A percentile compares a stretch with the other conserved stretches of the same genome.
phyloP scores from a whole-genome alignment of 1,284 basidiomycete species.

The Xerocomus minutiporus region DNA sequence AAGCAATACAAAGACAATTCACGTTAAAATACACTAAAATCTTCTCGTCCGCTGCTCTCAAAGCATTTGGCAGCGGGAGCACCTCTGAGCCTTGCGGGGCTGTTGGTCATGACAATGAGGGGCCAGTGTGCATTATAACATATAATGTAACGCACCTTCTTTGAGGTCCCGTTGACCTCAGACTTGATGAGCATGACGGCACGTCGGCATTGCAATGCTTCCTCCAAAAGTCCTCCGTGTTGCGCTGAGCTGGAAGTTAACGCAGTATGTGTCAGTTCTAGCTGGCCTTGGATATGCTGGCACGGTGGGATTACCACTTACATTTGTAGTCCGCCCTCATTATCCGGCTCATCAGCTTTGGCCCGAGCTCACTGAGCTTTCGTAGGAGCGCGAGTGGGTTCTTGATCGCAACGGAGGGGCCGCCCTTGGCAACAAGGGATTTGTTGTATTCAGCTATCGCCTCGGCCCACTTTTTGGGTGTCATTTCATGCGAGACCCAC shows the following conservation, averaged over 20 bases:
- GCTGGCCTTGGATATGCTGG: too few relatives aligned
- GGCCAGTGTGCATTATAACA: too few relatives aligned
- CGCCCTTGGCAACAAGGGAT: background rate
- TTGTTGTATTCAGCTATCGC: background rate
- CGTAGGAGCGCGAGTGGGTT: background rate
- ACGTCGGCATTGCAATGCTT: background rate
- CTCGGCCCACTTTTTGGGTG: background rate
- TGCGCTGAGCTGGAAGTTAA: background rate
- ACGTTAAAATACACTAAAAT: too few relatives aligned
- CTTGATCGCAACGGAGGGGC: background rate
- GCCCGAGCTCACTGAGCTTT: background rate
- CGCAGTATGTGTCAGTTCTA: too few relatives aligned
- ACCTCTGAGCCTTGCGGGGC: too few relatives aligned
- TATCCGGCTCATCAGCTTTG: background rate
- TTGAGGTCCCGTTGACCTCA: background rate
- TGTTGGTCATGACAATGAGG: too few relatives aligned
- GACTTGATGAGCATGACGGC: background rate
- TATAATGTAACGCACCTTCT: too few relatives aligned
- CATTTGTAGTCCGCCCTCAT: background rate
- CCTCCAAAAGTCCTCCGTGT: background rate
- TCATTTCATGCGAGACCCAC: conserved; percentile 5
- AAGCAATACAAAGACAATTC: too few relatives aligned
- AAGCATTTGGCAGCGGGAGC: too few relatives aligned
- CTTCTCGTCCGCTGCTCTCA: too few relatives aligned
- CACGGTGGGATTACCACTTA: background rate